Conservation (phyloP, 1,139 yeast genomes). For the Protomyces macrosporus region DNA sequence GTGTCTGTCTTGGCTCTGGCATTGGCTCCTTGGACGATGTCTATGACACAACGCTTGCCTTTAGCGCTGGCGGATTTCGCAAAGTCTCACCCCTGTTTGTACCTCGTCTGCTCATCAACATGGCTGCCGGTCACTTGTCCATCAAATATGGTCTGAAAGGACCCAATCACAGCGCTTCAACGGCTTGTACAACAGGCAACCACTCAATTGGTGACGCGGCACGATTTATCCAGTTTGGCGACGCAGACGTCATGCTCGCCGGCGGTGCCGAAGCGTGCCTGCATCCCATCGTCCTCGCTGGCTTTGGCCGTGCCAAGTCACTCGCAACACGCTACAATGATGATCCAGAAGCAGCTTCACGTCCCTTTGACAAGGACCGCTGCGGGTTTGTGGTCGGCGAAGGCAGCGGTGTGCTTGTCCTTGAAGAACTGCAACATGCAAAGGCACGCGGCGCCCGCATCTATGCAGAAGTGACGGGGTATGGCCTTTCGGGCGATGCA, state of each 20-base stretch:
- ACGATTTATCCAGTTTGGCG: constrained; percentile 70
- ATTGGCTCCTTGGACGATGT: constrained; percentile 82
- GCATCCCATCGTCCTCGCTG: constrained; percentile 83
- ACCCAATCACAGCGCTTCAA: constrained; percentile 80
- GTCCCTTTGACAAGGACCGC: constrained; percentile 79
- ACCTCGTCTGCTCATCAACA: constrained; percentile 76
- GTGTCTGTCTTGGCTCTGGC: constrained; percentile 89
- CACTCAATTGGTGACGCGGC: constrained; percentile 92
- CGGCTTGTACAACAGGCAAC: constrained; percentile 96
- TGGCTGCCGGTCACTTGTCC: constrained; percentile 92
- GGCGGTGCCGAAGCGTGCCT: constrained; percentile 89
- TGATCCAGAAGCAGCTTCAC: constrained; percentile 59
- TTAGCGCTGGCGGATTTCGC: constrained; percentile 54
- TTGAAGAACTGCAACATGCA: constrained; percentile 67
- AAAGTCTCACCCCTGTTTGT: constrained; percentile 80
- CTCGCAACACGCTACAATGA: constrained; percentile 62
- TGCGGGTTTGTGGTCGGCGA: constrained; percentile 91
- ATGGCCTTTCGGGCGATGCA: constrained; percentile 89
- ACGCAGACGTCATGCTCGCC: constrained; percentile 81
- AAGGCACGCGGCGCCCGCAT: constrained; percentile 56
- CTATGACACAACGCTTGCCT: constrained; percentile 54
- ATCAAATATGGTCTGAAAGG: constrained; percentile 64
- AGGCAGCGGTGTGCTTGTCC: constrained; percentile 75
- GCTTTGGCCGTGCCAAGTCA: constrained; percentile 85
- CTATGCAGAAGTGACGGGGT: constrained; percentile 77